phyloP scores from a whole-genome alignment of 148 eudicot genomes.

The Persicaria maculosa region DNA sequence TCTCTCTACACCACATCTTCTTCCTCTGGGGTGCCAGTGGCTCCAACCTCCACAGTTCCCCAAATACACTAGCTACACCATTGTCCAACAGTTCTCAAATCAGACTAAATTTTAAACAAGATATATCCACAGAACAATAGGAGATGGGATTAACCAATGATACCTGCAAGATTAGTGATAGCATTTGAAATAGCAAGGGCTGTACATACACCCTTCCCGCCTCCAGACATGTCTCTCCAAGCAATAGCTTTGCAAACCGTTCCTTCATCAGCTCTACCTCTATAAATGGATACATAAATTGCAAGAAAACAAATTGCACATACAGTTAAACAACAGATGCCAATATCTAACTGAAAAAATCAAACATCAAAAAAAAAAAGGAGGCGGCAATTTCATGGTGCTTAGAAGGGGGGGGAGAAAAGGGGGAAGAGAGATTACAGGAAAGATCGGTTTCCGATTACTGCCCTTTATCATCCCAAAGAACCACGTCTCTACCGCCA shows the following conservation, averaged over 20 bases:
- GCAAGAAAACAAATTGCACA: background rate
- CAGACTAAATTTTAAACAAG: background rate
- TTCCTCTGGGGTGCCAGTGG: constrained; percentile 22
- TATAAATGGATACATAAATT: constrained; percentile 16
- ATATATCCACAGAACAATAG: background rate
- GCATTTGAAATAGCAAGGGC: constrained; percentile 97
- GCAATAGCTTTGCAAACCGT: constrained; percentile 86
- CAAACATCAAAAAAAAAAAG: background rate
- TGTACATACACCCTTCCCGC: constrained; percentile 96
- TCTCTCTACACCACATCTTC: constrained; percentile 26
- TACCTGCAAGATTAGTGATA: constrained; percentile 94
- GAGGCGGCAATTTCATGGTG: background rate
- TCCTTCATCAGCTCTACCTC: constrained; percentile 96
- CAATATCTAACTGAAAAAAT: background rate
- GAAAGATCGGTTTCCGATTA: constrained; percentile 15
- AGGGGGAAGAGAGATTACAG: constrained; percentile 7
- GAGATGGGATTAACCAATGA: background rate
- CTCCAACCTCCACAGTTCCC: constrained; percentile 27
- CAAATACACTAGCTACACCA: constrained; percentile 22
- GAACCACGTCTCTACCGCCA: constrained; percentile 55
- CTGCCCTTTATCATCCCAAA: constrained; percentile 40
- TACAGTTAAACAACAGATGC: background rate
- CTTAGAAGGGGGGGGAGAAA: background rate
- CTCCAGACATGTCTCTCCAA: constrained; percentile 99
- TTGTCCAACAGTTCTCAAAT: background rate